Evolutionary conservation across 1,284 basidiomycete genomes (phyloP).

Genomic region (Pseudozyma hubeiensis): DNA sequence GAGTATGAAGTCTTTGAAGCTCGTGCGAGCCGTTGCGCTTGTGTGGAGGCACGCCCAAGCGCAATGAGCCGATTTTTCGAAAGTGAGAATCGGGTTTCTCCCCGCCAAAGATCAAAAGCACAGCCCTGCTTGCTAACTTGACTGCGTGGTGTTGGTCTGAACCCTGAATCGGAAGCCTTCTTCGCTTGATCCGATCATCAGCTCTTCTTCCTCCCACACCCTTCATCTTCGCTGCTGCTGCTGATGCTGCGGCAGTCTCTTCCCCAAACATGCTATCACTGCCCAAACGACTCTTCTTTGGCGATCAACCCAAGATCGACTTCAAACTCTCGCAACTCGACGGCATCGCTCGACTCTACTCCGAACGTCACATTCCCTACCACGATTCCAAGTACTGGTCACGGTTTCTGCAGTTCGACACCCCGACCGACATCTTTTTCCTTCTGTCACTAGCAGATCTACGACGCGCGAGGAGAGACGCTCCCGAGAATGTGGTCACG

Average conservation of each 20-base stretch:
- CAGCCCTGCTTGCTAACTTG: not conserved
- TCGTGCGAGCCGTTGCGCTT: not conserved
- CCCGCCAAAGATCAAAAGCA: not conserved
- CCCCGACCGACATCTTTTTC: constrained; percentile 54
- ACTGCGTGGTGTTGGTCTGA: constrained; percentile 2
- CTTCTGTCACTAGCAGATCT: constrained; percentile 56
- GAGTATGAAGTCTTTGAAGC: not conserved
- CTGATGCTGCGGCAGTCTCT: not conserved
- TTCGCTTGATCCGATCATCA: constrained; percentile 3
- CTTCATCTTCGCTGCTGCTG: not conserved
- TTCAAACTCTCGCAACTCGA: constrained; percentile 36
- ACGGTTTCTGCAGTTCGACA: constrained; percentile 51
- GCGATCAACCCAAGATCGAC: constrained; percentile 42
- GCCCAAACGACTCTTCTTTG: constrained; percentile 47
- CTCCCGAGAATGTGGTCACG: constrained; percentile 62
- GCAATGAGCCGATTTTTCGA: too few species aligned
- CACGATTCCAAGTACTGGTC: constrained; percentile 63
- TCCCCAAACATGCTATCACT: constrained; percentile 34
- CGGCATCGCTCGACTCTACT: constrained; percentile 61
- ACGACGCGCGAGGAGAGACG: constrained; percentile 39
- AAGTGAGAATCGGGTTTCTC: constrained; percentile 1
- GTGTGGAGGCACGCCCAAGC: not conserved
- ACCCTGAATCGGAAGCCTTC: constrained; percentile 1
- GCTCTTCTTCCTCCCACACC: not conserved
- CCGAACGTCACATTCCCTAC: constrained; percentile 55